Base-by-base conservation (phyloP, 1,284 basidiomycete species). In the Cutaneotrichosporon spelunceum region DNA sequence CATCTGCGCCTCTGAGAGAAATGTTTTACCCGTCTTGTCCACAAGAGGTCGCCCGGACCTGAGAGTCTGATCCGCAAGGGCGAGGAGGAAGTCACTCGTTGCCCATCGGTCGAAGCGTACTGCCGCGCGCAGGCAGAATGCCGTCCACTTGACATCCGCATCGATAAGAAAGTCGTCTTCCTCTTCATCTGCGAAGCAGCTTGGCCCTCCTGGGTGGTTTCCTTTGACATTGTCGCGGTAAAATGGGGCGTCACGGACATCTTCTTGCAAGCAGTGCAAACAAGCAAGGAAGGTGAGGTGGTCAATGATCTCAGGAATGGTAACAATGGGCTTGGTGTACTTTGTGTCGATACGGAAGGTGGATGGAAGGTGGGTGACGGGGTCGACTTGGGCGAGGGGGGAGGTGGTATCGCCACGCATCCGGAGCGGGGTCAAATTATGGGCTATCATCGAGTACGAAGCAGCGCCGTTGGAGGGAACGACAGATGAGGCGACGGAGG, bases 271-370 rank as follows among this genome's bases (percentile, higher is more conserved):
- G 2, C 60, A 45, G 26, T 61, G 60, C 14, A 71, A 56, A 19
- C 65, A 66, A 3, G 61, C 47, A 10, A 71, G 64, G 56, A 71
- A 66, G 4, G 57, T 65, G n/a, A 71, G 59, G 58, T 71, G 70
- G 56, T 67, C 56, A 33, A 60, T 61, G 23, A 49, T 52, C 77
- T 71, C 52, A 7, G 62, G 62, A 23, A 66, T 44, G 10, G 62
- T 63, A 14, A 66, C 62, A 14, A 66, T 16, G 3, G 65, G 65
- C 13, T 44, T 10, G 9, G 53, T 44, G 14, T 57, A 49, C 4
- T 11, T 1, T 8, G 47, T 59, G 16, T 63, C 62, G n/a, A 71
- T 55, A n/a, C 53, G 55, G 39, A 71, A 64, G 1, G 56, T 59
- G 3, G 44, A 16, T 0, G 70, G 70, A 9, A 71, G 62, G 16